phyloP scores from a whole-genome alignment of 768 basidiomycete species.

The Suillus spraguei region DNA sequence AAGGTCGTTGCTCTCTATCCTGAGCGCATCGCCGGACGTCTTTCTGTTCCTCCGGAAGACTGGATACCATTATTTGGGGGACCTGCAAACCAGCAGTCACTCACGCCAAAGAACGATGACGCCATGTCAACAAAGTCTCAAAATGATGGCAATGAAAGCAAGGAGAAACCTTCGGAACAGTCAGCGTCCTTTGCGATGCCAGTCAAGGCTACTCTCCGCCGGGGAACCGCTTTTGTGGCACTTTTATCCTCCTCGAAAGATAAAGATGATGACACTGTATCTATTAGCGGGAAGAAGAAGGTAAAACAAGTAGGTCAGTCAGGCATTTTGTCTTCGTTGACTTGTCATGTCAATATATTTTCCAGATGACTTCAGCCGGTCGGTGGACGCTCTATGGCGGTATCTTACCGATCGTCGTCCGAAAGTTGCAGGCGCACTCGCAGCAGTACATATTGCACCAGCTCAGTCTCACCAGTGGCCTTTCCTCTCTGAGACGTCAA shows the following conservation, averaged over 20 bases:
- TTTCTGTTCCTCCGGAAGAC: conserved; percentile 64
- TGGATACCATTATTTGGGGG: conserved; percentile 91
- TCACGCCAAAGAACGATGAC: conserved; percentile 27
- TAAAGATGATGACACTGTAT: conserved; percentile 69
- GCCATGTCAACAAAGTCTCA: conserved; percentile 27
- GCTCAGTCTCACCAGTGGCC: conserved; percentile 69
- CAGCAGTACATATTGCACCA: conserved; percentile 66
- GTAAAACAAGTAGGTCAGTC: conserved; percentile 27
- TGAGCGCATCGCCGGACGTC: conserved; percentile 74
- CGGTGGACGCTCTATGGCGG: conserved; percentile 85
- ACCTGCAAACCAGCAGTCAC: conserved; percentile 36
- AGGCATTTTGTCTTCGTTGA: conserved; percentile 26
- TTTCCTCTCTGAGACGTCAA: conserved; percentile 69
- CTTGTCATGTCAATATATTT: conserved; percentile 6
- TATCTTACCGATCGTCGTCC: conserved; percentile 91
- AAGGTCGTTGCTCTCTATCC: conserved; percentile 92
- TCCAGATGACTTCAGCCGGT: conserved; percentile 62
- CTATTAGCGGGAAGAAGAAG: conserved; percentile 44
- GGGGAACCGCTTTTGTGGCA: conserved; percentile 57
- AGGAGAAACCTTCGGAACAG: conserved; percentile 33
- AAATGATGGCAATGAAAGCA: conserved; percentile 25
- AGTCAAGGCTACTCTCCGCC: conserved; percentile 38
- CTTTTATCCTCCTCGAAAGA: conserved; percentile 36
- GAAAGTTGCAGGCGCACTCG: conserved; percentile 78
- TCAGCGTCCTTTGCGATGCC: conserved; percentile 41